Evolutionary conservation across 2,329 filamentous ascomycete species (phyloP).

Genomic region (Aurifilum marmelostoma): DNA sequence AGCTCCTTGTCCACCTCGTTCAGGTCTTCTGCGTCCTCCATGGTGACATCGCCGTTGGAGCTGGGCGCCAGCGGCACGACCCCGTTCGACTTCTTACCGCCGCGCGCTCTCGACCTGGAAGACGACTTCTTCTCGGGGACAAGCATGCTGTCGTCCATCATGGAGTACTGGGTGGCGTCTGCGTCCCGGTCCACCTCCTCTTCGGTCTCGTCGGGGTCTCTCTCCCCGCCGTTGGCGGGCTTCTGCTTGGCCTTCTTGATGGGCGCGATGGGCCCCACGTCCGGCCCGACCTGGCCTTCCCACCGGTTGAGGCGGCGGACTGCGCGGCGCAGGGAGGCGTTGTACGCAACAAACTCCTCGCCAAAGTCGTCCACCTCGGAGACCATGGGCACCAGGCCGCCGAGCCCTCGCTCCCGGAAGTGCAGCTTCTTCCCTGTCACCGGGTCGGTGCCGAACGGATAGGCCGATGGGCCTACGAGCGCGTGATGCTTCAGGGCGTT

Average conservation of each 20-base stretch:
- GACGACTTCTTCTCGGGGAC: background rate
- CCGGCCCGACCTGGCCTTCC: conserved; percentile 54
- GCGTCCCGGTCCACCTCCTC: conserved; percentile 40
- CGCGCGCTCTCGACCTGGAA: conserved; percentile 7
- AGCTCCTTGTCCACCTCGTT: conserved; percentile 60
- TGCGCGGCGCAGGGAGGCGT: conserved; percentile 66
- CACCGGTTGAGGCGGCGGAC: conserved; percentile 71
- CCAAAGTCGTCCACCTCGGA: conserved; percentile 74
- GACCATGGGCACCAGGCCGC: conserved; percentile 65
- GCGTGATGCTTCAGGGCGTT: conserved; percentile 38
- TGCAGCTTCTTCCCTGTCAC: conserved; percentile 33
- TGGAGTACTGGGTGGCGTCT: conserved; percentile 32
- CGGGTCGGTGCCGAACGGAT: conserved; percentile 25
- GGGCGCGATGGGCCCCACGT: conserved; percentile 51
- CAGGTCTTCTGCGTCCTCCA: conserved; percentile 50
- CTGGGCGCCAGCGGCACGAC: conserved; percentile 26
- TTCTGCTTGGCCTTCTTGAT: conserved; percentile 45
- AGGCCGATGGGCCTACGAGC: conserved; percentile 30
- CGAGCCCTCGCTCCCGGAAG: conserved; percentile 62
- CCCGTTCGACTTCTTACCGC: conserved; percentile 19
- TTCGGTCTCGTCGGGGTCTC: conserved; percentile 40
- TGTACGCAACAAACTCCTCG: conserved; percentile 70
- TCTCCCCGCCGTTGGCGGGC: conserved; percentile 34
- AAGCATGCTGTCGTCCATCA: conserved; percentile 26
- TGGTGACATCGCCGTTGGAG: conserved; percentile 48